Evolutionary conservation across 306 rosid species (phyloP), one percentile per base, ranked within the genome.

Genomic region (Rosa chinensis): DNA sequence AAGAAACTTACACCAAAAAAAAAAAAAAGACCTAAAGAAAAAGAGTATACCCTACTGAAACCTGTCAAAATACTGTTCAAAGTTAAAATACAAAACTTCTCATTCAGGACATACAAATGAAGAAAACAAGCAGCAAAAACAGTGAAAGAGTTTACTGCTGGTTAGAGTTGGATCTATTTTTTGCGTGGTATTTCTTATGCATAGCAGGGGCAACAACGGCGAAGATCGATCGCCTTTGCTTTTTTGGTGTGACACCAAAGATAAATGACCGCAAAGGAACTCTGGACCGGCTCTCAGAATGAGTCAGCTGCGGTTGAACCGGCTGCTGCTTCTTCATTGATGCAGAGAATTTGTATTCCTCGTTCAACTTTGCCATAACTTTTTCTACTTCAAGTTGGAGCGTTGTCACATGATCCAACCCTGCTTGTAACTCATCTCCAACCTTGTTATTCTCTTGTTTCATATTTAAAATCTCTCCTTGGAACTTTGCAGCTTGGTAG

Each of bases 391-490:
- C 96, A 74, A 66, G 39, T 79, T 88, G 97, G 74, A 96, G 88
- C 11, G 84, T 61, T 48, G 88, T 75, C 45, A 84, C 87, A 69
- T 86, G 86, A 76, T 96, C 97, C 72, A 93, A 63, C 66, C 96
- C 97, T 32, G 90, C 84, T 83, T 93, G 96, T 75, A 96, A 82
- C 87, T 91, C 99, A 81, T 86, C 90, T 14, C 88, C 97, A 74
- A 93, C 96, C 86, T 85, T 96, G 87, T 93, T 86, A 77, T 96
- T 93, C 86, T 93, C 99, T 77, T 93, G 97, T 83, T 93, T 96
- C 99, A 96, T 93, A 87, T 93, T 96, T 89, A 96, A 74, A 76
- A 93, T 87, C 85, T 96, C 99, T 20, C 99, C 99, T 84, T 93
- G 96, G 84, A 96, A 96, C 87, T 96, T 93, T 74, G 99, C 99